Conservation (phyloP, 2,329 filamentous ascomycete genomes). For the Niveomyces coronatus region DNA sequence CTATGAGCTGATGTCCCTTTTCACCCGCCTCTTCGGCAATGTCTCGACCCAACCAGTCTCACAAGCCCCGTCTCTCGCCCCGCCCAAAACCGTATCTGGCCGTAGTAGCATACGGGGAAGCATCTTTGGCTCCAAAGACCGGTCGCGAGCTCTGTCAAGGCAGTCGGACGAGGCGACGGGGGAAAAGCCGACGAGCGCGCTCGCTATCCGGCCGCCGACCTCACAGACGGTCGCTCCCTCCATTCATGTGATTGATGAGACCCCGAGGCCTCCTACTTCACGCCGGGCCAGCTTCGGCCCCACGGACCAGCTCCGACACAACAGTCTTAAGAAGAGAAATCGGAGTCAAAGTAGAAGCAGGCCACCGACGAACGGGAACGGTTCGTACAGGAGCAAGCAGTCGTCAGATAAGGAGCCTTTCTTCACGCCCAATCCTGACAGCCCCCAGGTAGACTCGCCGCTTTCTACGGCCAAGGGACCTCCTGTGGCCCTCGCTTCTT, state of each 20-base stretch:
- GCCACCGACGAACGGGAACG: slow-evolving; percentile 31
- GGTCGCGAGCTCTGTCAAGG: slow-evolving; percentile 33
- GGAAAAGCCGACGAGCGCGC: slow-evolving; percentile 27
- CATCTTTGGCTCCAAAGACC: slow-evolving; percentile 57
- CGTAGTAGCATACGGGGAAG: slow-evolving; percentile 61
- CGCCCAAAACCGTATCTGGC: slow-evolving; percentile 65
- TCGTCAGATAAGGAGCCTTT: slow-evolving; percentile 41
- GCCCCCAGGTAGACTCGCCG: slow-evolving; percentile 33
- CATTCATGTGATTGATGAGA: slow-evolving; percentile 68
- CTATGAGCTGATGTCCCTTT: slow-evolving; percentile 74
- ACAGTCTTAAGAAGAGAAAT: slow-evolving; percentile 43
- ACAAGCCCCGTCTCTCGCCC: slow-evolving; percentile 37
- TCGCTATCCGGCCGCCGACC: slow-evolving; percentile 24
- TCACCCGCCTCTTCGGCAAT: slow-evolving; percentile 65
- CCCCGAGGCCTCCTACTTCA: slow-evolving; percentile 30
- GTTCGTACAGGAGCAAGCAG: slow-evolving; percentile 29
- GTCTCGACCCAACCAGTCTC: slow-evolving; percentile 34
- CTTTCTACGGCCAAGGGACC: slow-evolving; percentile 31
- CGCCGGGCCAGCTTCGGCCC: slow-evolving; percentile 19
- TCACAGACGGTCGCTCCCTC: slow-evolving; percentile 47
- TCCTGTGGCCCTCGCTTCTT: slow-evolving; percentile 21
- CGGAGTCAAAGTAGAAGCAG: slow-evolving; percentile 38
- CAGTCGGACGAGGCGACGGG: slow-evolving; percentile 25
- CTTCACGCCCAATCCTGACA: slow-evolving; percentile 37
- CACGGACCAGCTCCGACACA: slow-evolving; percentile 30